Evolutionary conservation across 2,329 filamentous ascomycete genomes (phyloP), one percentile per base, ranked within the genome.

Genomic region (Fusarium xyrophilum): DNA sequence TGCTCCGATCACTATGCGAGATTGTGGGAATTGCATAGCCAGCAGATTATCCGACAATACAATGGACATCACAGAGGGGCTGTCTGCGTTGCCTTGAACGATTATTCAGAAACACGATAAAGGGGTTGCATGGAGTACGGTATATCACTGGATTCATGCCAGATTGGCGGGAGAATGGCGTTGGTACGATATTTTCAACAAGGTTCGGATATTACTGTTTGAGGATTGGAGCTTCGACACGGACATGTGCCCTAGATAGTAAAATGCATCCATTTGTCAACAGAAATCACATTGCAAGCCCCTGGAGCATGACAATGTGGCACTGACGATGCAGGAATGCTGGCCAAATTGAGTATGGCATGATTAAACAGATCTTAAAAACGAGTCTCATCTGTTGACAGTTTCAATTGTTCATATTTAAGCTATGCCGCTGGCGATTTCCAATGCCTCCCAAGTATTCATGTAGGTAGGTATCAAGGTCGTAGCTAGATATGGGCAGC

Each of bases 1-100:
- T 97, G 93, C 77, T 95, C 91, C 42, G 94, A 97, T 77, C 94
- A 97, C 78, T 97, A 97, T 76, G 94, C 94, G 4, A 86, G 94
- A 21, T 82, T 97, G 59, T 97, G 94, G 94, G 94, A 97, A 82
- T 83, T 97, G 68, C 83, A 86, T 68, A 93, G 90, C 70, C 93
- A 96, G 79, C 90, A 90, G 74, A 94, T 97, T 69, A 97, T 97
- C 73, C 86, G 94, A 47, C 94, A 97, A 82, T 97, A 97, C 78
- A 97, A 96, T 76, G 94, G 94, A 10, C 94, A 97, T 76, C 94
- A 97, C 77, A 86, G 94, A 36, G 94, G 94, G 43, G 93, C 93
- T 7, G 93, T 97, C 1, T 97, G 94, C 76, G 94, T 97, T 38
- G 94, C 94, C 17, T 82, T 97, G 68, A 97, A 97, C 77, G 94